Evolutionary conservation across 495 filamentous ascomycete genomes (phyloP).

Genomic region (Penicillium canescens): DNA sequence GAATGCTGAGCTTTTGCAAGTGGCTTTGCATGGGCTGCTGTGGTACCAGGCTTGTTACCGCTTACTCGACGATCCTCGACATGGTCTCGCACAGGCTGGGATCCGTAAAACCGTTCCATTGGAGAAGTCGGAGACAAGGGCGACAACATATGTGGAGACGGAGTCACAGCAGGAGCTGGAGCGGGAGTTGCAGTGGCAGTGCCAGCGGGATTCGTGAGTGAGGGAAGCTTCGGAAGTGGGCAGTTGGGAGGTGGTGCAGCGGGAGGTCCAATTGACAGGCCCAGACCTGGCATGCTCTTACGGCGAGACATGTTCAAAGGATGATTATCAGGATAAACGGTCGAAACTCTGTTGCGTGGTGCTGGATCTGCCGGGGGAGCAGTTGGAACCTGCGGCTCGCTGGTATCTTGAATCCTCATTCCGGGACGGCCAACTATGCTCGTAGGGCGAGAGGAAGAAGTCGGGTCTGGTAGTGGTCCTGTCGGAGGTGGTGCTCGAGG

Average conservation of each 20-base stretch:
- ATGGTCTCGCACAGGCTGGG: slow-evolving; percentile 15
- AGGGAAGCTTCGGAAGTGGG: slow-evolving; percentile 63
- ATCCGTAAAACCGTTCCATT: slow-evolving; percentile 20
- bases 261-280: slow-evolving; percentile 58
- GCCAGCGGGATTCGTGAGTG: slow-evolving; percentile 14
- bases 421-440: slow-evolving; percentile 20
- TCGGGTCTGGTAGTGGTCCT: slow-evolving; percentile 11
- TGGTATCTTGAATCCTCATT: slow-evolving; percentile 14
- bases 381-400: neutral
- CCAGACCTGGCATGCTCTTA: slow-evolving; percentile 60
- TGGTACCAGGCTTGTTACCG: neutral
- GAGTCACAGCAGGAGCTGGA: neutral
- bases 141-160: neutral
- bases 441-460: slow-evolving; percentile 17
- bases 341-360: slow-evolving; percentile 11
- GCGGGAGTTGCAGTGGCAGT: slow-evolving; percentile 1
- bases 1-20: slow-evolving; percentile 10
- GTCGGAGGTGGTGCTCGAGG: slow-evolving; percentile 12
- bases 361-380: slow-evolving; percentile 7
- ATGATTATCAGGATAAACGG: slow-evolving; percentile 5
- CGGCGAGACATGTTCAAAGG: slow-evolving; percentile 30
- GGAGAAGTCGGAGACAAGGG: slow-evolving; percentile 6
- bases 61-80: slow-evolving; percentile 16
- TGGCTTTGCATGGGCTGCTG: neutral
- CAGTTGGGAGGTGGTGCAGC: slow-evolving; percentile 62